phyloP scores from a whole-genome alignment of 2,329 filamentous ascomycete genomes.

The Dendryphion nanum region DNA sequence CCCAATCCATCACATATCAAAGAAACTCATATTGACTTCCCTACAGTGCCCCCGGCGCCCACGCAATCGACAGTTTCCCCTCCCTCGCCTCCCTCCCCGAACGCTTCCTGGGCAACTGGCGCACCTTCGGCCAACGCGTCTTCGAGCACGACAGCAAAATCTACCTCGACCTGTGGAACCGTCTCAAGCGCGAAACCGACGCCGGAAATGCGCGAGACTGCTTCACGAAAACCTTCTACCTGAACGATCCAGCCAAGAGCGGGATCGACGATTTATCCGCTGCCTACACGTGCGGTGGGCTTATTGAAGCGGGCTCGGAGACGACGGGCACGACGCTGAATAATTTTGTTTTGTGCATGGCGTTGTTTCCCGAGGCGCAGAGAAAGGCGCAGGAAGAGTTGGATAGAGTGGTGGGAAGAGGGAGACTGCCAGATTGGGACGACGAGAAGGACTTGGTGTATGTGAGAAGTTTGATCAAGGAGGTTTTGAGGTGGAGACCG shows the following conservation, averaged over 20 bases:
- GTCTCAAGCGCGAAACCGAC: slow-evolving; percentile 29
- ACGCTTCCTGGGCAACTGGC: slow-evolving; percentile 31
- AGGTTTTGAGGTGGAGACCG: slow-evolving; percentile 30
- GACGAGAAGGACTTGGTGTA: slow-evolving; percentile 30
- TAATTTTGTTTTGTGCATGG: slow-evolving; percentile 31
- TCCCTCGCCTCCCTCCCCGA: slow-evolving; percentile 29
- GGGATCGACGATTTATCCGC: slow-evolving; percentile 35
- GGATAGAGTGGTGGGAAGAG: slow-evolving; percentile 25
- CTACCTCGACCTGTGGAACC: slow-evolving; percentile 33
- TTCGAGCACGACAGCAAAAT: slow-evolving; percentile 32
- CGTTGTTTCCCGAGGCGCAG: slow-evolving; percentile 24
- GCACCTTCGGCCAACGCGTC: slow-evolving; percentile 19
- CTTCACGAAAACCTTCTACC: slow-evolving; percentile 36
- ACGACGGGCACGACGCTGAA: slow-evolving; percentile 31
- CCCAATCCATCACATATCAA: background rate
- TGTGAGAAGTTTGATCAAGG: slow-evolving; percentile 36
- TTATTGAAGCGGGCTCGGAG: slow-evolving; percentile 36
- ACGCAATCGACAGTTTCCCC: slow-evolving; percentile 30
- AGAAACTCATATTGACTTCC: background rate
- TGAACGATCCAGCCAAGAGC: slow-evolving; percentile 27
- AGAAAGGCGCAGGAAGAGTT: slow-evolving; percentile 28
- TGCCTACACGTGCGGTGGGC: slow-evolving; percentile 33
- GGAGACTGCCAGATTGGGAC: slow-evolving; percentile 31
- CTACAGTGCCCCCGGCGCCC: slow-evolving; percentile 20
- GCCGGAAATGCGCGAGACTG: slow-evolving; percentile 27